Conservation (phyloP, 306 rosid genomes). For the Cucurbita maxima region DNA sequence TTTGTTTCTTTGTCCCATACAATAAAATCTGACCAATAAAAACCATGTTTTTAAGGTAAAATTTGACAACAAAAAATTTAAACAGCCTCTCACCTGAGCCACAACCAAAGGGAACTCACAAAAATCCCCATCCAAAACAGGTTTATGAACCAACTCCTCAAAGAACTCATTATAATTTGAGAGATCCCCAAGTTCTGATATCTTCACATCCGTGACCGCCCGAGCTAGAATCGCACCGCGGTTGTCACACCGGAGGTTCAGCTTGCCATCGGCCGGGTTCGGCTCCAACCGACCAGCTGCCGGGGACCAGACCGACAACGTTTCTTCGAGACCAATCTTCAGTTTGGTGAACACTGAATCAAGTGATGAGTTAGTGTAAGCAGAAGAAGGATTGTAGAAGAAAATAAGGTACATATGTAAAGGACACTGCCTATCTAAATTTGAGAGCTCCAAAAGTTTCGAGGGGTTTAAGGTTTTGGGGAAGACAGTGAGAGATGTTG, state of each 20-base stretch:
- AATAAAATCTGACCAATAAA: not conserved
- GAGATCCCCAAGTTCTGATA: conserved; percentile 53
- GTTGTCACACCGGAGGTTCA: conserved; percentile 58
- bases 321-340: conserved; percentile 51
- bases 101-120: conserved; percentile 55
- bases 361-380: conserved; percentile 9
- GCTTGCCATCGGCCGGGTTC: conserved; percentile 32
- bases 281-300: conserved; percentile 47
- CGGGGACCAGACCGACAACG: conserved; percentile 45
- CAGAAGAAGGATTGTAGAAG: conserved; percentile 26
- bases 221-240: conserved; percentile 44
- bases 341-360: conserved; percentile 31
- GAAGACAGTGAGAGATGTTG: conserved; percentile 27
- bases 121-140: conserved; percentile 36
- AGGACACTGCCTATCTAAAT: conserved; percentile 71
- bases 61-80: no score
- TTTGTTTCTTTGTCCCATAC: not conserved
- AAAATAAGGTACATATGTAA: conserved; percentile 47
- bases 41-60: no score
- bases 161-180: conserved; percentile 42
- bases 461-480: conserved; percentile 29
- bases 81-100: conserved; percentile 46
- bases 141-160: conserved; percentile 46
- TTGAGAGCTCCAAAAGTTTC: conserved; percentile 40
- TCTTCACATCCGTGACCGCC: conserved; percentile 20